These are phyloP conservation scores for Aegilops sharonensis DNA, from an alignment of 176 grass and related monocot genomes.

Conservation along the genomic window DNA sequence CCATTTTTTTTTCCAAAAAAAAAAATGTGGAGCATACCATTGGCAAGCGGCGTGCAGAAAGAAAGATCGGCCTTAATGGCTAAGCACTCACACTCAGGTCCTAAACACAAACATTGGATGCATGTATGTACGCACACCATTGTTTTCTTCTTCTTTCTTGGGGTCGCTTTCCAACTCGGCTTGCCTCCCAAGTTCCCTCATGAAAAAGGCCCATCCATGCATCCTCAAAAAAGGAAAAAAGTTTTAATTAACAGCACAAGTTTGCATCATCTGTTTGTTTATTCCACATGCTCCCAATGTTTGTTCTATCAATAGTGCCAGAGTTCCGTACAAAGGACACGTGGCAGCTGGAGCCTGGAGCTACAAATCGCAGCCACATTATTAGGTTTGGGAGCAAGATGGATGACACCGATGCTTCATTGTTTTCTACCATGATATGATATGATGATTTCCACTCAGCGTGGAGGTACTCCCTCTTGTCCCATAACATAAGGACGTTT, in stretches of 20 bases:
- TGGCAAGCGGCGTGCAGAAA: not conserved
- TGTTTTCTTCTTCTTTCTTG: not conserved
- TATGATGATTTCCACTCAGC: not conserved
- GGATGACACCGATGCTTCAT: not conserved
- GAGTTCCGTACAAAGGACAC: constrained; percentile 12
- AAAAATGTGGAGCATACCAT: too few relatives aligned
- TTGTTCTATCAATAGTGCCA: not conserved
- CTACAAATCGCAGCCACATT: not conserved
- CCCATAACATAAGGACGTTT: too few relatives aligned
- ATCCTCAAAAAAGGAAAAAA: too few relatives aligned
- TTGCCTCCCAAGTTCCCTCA: not conserved
- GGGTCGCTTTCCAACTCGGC: not conserved
- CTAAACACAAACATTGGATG: not conserved
- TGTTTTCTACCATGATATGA: not conserved
- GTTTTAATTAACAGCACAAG: not conserved
- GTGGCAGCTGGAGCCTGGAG: not conserved
- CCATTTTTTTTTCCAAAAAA: too few relatives aligned
- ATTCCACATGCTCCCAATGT: not conserved
- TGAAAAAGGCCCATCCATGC: not conserved
- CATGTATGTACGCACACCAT: not conserved
- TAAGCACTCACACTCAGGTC: not conserved
- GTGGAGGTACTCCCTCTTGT: too few relatives aligned
- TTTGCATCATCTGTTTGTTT: not conserved
- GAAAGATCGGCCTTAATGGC: not conserved
- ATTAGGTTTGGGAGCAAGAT: not conserved